Base-by-base conservation (phyloP, 2,329 filamentous ascomycete species). In the Fusarium cicatricum region DNA sequence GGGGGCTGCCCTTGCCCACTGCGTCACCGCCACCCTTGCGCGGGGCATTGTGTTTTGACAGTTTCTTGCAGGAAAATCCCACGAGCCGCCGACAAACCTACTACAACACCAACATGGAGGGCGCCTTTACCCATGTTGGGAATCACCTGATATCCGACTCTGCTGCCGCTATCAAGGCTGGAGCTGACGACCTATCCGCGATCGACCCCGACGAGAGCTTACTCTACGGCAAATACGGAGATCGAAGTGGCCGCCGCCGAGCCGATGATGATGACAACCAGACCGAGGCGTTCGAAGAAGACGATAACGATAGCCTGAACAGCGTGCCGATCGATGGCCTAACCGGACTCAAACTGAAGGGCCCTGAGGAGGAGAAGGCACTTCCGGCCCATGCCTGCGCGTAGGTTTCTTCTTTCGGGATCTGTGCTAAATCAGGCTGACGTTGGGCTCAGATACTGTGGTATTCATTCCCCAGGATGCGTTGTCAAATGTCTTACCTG, bases 401-500 rank as follows among this genome's bases (percentile, higher is more conserved):
- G 88, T 96, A 87, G 78, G 90, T 87, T 36, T 42, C 40, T 48
- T 29, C 31, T 31, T 19, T 52, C 14, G 39, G 44, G 29, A 6
- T 52, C 48, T 34, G 44, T 51, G 34, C 45, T 28, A 32, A 50
- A 31, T 15, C 16, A 38, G 42, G 34, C 72, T 71, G 68, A 74
- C 62, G 54, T 10, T 58, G 38, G 47, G 49, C 46, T 58, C 72
- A 95, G 92, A 33, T 97, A 97, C 76, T 99, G 95, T 74, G 95
- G 95, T 55, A 99, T 99, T 62, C 95, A 99, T 79, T 96, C 96
- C 54, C 90, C 95, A 2, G 90, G 90, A 72, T 95, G 90, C 64
- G 96, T 99, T 52, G 95, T 99, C 68, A 98, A 97, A 78, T 99
- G 95, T 72, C 83, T 99, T 58, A 85, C 89, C 57, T 99, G 95